These are phyloP conservation scores for Aegilops longissima DNA, from an alignment of 176 grass and related monocot genomes.

Conservation along the genomic window DNA sequence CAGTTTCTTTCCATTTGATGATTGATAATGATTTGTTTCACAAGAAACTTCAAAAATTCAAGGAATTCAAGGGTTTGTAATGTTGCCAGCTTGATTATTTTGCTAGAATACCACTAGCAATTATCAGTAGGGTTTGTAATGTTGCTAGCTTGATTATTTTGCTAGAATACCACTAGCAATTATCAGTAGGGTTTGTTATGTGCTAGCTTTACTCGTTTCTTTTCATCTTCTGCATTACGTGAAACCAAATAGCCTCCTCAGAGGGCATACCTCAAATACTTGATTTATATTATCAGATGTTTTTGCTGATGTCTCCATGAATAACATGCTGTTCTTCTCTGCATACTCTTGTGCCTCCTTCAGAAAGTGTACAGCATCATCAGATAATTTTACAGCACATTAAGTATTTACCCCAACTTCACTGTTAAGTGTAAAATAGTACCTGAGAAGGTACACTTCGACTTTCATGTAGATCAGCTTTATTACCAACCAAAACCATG, in stretches of 20 bases:
- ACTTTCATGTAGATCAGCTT: slow-evolving; percentile 86
- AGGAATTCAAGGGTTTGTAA: neutral
- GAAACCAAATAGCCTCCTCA: neutral
- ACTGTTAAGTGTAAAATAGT: neutral
- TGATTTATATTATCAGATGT: slow-evolving; percentile 94
- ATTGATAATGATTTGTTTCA: neutral
- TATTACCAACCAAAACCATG: slow-evolving; percentile 97
- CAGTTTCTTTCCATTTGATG: neutral
- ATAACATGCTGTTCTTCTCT: slow-evolving; percentile 90
- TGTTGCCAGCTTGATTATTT: neutral
- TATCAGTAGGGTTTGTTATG: neutral
- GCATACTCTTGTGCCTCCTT: slow-evolving; percentile 90
- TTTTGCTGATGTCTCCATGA: slow-evolving; percentile 98
- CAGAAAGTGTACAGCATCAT: slow-evolving; percentile 27
- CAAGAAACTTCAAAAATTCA: neutral
- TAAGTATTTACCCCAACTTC: slow-evolving; percentile 4
- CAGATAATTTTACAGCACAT: neutral
- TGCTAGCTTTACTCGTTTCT: neutral
- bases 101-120: neutral
- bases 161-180: neutral
- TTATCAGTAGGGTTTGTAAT: neutral
- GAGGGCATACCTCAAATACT: slow-evolving; percentile 83
- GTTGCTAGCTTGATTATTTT: neutral
- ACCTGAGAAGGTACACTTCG: slow-evolving; percentile 68
- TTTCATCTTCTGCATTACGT: neutral